These are phyloP conservation scores for Pythium brassicae DNA, from an alignment of 352 stramenopile genomes.

Conservation along the genomic window DNA sequence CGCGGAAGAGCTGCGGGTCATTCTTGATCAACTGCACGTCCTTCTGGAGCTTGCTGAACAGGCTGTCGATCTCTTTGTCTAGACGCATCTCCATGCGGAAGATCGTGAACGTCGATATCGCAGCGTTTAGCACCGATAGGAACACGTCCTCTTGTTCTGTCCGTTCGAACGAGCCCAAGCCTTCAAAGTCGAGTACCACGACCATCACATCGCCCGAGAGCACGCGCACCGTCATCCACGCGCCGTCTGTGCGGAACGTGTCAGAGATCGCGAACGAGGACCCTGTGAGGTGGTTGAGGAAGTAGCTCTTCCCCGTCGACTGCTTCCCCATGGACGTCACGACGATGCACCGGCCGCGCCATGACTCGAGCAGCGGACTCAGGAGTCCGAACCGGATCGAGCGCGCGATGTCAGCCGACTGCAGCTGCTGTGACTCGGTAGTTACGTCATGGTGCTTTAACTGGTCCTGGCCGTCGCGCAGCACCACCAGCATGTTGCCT, in stretches of 20 bases:
- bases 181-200: slow-evolving; percentile 77
- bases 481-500: slow-evolving; percentile 45
- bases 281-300: slow-evolving; percentile 51
- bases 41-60: slow-evolving; percentile 71
- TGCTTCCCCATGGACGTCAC: slow-evolving; percentile 28
- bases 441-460: slow-evolving; percentile 15
- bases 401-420: slow-evolving; percentile 36
- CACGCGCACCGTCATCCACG: slow-evolving; percentile 55
- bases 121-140: slow-evolving; percentile 65
- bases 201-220: slow-evolving; percentile 38
- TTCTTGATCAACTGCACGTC: slow-evolving; percentile 57
- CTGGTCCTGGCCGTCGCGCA: slow-evolving; percentile 40
- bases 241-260: slow-evolving; percentile 55
- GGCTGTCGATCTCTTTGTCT: slow-evolving; percentile 67
- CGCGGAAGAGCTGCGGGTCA: slow-evolving; percentile 54
- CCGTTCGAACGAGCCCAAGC: slow-evolving; percentile 64
- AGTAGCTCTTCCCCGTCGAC: slow-evolving; percentile 79
- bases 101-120: slow-evolving; percentile 66
- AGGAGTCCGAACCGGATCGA: slow-evolving; percentile 18
- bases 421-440: slow-evolving; percentile 18
- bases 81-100: slow-evolving; percentile 81
- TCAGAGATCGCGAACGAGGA: slow-evolving; percentile 61
- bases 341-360: slow-evolving; percentile 13
- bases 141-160: slow-evolving; percentile 78
- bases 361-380: slow-evolving; percentile 14